Base-by-base conservation (phyloP, 139 green algal genomes). In the Helicosporidium sp. region DNA sequence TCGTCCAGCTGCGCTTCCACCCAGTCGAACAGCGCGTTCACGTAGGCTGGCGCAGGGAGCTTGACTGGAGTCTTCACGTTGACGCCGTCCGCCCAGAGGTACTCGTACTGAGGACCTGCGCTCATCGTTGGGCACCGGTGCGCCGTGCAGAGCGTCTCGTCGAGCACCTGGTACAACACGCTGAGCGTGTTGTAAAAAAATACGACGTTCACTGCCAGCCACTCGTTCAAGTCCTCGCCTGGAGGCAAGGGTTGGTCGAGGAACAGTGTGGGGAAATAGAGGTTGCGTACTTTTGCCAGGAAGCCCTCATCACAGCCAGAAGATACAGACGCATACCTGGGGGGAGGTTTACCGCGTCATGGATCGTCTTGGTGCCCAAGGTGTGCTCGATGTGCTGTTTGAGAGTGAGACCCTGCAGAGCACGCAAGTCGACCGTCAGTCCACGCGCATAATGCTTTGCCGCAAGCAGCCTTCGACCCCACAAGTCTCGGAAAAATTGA, bases 21-120 rank as follows among this genome's bases (percentile, higher is more conserved):
- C 88, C 88, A 97, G 55, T 93, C 82, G 55, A 93, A 94, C 33
- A 97, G 68, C 25, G 78, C 73, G 55, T 91, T 87, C 36, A 96
- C 74, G 71, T 97, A 97, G 61, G 93, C 75, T 7, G 84, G 84
- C 7, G 88, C 88, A 3, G 74, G 84, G 22, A 92, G 55, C 55
- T 87, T 74, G 26, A 96, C 65, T 0, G 89, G 89, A 62, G 84
- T 93, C 54, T 87, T 93, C 17, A 88, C 65, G 49, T 87, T 88
- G 0, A 93, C 70, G 5, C 88, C 85, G 52, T 97, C 88, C 2
- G 87, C 85, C 88, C 88, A 97, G 7, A 93, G 64, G 61, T 97
- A 97, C 64, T 97, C 88, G 54, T 91, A 97, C 75, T 92, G 74
- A 23, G 75, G 72, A 2, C 88, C 84, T 8, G 88, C 88, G 26